Percentiles rank a stretch among this genome's conserved stretches.
phyloP scores from a whole-genome alignment of 2,329 filamentous ascomycete genomes.

The Nemania abortiva region DNA sequence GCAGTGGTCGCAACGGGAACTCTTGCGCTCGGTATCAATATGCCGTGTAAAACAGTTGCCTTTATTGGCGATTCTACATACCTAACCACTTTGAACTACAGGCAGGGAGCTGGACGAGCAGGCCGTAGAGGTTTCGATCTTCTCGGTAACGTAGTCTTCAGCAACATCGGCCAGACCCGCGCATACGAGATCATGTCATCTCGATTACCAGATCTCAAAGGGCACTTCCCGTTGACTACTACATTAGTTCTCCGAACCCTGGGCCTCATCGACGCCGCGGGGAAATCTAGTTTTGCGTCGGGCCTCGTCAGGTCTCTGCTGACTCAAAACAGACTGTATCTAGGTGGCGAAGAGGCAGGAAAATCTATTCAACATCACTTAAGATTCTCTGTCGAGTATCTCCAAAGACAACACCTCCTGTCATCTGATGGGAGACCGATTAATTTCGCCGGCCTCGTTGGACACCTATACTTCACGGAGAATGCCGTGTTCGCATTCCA shows the following conservation, averaged over 20 bases:
- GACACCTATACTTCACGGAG: conserved; percentile 81
- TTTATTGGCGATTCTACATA: conserved; percentile 80
- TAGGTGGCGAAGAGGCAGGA: conserved; percentile 76
- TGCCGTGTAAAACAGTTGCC: conserved; percentile 85
- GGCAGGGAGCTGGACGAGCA: conserved; percentile 81
- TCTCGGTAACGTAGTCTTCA: conserved; percentile 84
- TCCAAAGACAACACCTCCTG: conserved; percentile 76
- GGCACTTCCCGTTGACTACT: conserved; percentile 83
- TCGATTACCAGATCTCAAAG: conserved; percentile 77
- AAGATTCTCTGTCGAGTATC: conserved; percentile 84
- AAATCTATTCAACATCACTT: conserved; percentile 80
- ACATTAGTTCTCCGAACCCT: conserved; percentile 78
- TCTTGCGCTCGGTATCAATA: conserved; percentile 82
- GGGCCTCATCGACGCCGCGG: conserved; percentile 74
- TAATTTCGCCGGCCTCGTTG: conserved; percentile 78
- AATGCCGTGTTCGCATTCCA: conserved; percentile 83
- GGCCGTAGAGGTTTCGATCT: conserved; percentile 85
- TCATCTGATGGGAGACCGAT: conserved; percentile 71
- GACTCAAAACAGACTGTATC: conserved; percentile 76
- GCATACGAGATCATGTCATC: conserved; percentile 78
- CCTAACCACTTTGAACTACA: conserved; percentile 80
- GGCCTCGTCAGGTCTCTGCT: conserved; percentile 74
- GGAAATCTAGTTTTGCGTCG: conserved; percentile 71
- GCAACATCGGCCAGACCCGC: conserved; percentile 70
- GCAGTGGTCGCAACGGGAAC: conserved; percentile 82